Base-by-base conservation (phyloP, 2,329 filamentous ascomycete genomes). In the Talaromyces sp. region DNA sequence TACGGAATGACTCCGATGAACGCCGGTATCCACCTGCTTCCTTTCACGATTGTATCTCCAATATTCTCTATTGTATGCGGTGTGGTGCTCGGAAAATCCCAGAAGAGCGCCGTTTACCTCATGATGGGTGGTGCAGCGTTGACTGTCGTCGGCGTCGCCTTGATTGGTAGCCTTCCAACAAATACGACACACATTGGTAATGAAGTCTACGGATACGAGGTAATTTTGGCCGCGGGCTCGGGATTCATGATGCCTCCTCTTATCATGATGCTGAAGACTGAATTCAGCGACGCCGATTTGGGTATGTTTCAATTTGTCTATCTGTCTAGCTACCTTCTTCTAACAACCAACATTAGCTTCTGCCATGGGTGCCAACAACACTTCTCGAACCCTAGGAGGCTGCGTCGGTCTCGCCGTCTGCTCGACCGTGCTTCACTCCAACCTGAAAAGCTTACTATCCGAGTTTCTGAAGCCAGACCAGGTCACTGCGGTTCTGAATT, bases 171-270 rank as follows among this genome's bases (percentile, higher is more conserved):
- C 2, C 46, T 58, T 2, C 54, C 54, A 56, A 29, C 21, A 12
- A 62, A 63, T 11, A 63, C 62, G 3, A 63, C 56, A 2, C 56
- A 57, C 2, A 64, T 70, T n/a, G 19, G 59, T 14, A 11, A 60
- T 10, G 59, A 62, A 3, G 65, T 72, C 38, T 74, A 73, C 57
- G 74, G 71, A 12, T 76, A 71, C 48, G 65, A 77, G 58, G 68
- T 68, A 1, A 63, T 77, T n/a, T 70, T 75, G 62, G 75, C 73
- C n/a, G 68, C 74, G 17, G 74, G 75, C 1, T 72, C 77, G 56
- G 75, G 73, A 3, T 65, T 75, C 10, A 52, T 52, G 24, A 52
- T 52, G 48, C 48, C 48, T 3, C 48, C 48, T 29, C 26, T 52
- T 3, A 29, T 52, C 8, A 27, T 52, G 24, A 26, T 52, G 27